Conservation (phyloP, 2,329 filamentous ascomycete species). For the Mycogone perniciosa region DNA sequence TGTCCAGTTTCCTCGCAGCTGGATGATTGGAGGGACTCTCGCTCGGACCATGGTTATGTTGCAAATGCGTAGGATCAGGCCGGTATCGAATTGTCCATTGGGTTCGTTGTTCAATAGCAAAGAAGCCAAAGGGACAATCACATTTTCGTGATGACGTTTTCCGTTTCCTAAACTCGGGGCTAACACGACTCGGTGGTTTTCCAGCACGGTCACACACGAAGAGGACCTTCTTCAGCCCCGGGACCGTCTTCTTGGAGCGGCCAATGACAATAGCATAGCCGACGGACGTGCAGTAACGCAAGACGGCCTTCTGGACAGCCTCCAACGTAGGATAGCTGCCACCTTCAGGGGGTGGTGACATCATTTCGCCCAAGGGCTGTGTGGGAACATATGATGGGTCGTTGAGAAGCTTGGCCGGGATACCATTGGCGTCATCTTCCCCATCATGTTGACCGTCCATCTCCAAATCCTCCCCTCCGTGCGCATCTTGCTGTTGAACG, state of each 20-base stretch:
- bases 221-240: slow-evolving; percentile 60
- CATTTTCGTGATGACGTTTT: slow-evolving; percentile 64
- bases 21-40: slow-evolving; percentile 62
- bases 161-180: slow-evolving; percentile 56
- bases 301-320: slow-evolving; percentile 56
- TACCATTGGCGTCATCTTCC: slow-evolving; percentile 37
- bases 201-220: slow-evolving; percentile 62
- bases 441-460: slow-evolving; percentile 44
- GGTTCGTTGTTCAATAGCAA: slow-evolving; percentile 60
- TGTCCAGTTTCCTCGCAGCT: slow-evolving; percentile 59
- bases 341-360: slow-evolving; percentile 58
- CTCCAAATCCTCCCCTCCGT: slow-evolving; percentile 46
- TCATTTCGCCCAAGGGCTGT: slow-evolving; percentile 51
- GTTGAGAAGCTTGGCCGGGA: slow-evolving; percentile 42
- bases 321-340: slow-evolving; percentile 59
- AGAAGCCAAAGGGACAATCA: slow-evolving; percentile 64
- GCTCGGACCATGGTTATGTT: slow-evolving; percentile 60
- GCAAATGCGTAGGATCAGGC: slow-evolving; percentile 50
- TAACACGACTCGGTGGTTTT: slow-evolving; percentile 56
- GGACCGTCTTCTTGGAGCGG: slow-evolving; percentile 60
- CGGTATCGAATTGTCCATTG: slow-evolving; percentile 62
- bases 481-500: slow-evolving; percentile 34
- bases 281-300: slow-evolving; percentile 60
- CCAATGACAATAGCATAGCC: slow-evolving; percentile 64
- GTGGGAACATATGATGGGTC: slow-evolving; percentile 46